These are phyloP conservation scores for Colletotrichum sp. DNA, from an alignment of 2,329 filamentous ascomycete species.

Conservation along the genomic window DNA sequence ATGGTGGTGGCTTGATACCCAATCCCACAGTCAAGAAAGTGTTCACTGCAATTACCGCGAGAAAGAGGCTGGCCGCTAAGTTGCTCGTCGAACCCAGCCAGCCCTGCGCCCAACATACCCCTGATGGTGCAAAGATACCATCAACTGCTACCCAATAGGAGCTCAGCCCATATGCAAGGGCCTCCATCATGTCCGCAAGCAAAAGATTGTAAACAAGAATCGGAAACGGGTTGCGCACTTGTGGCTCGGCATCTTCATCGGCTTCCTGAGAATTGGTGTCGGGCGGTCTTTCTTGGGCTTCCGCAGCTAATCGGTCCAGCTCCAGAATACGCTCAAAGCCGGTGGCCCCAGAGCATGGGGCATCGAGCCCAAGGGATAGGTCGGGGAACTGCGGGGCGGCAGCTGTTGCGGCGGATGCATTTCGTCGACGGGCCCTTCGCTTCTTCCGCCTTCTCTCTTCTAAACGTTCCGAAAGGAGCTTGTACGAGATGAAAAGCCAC, in stretches of 20 bases:
- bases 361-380: not conserved
- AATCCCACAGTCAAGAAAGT: constrained; percentile 61
- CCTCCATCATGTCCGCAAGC: constrained; percentile 63
- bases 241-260: not conserved
- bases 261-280: not conserved
- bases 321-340: not conserved
- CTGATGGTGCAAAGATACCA: constrained; percentile 50
- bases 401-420: not conserved
- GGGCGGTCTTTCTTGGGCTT: not conserved
- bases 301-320: not conserved
- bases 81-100: constrained; percentile 64
- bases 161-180: constrained; percentile 60
- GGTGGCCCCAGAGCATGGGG: not conserved
- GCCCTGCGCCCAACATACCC: constrained; percentile 59
- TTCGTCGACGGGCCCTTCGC: not conserved
- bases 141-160: constrained; percentile 54
- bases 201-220: constrained; percentile 65
- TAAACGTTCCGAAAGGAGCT: not conserved
- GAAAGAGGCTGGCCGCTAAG: constrained; percentile 61
- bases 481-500: constrained; percentile 1
- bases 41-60: constrained; percentile 61
- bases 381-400: not conserved
- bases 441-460: not conserved
- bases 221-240: constrained; percentile 58
- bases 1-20: constrained; percentile 50